Evolutionary conservation across 2,329 filamentous ascomycete species (phyloP).

Genomic region (Penicillium sp.): DNA sequence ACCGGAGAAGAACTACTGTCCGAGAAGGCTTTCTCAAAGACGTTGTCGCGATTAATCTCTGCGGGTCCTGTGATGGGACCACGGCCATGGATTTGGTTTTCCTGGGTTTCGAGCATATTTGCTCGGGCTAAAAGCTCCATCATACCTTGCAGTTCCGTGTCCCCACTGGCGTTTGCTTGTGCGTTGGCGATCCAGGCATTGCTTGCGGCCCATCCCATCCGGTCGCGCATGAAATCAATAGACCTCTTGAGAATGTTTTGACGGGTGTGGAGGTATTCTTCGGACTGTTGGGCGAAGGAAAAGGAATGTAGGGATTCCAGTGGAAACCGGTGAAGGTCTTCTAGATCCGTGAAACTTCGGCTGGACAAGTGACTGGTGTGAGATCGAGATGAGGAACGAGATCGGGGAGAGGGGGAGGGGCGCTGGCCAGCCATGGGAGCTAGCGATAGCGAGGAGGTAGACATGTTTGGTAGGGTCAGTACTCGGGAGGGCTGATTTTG

Average conservation of each 20-base stretch:
- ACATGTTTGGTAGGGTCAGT: constrained; percentile 63
- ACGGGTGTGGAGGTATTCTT: constrained; percentile 84
- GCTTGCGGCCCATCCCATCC: constrained; percentile 74
- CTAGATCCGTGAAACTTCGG: constrained; percentile 68
- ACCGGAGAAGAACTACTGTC: constrained; percentile 30
- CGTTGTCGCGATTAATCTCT: constrained; percentile 67
- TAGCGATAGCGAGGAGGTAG: constrained; percentile 65
- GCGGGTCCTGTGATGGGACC: constrained; percentile 81
- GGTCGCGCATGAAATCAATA: constrained; percentile 94
- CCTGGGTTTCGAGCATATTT: constrained; percentile 67
- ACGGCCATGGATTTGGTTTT: constrained; percentile 44
- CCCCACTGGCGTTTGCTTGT: constrained; percentile 76
- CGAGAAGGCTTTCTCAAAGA: constrained; percentile 81
- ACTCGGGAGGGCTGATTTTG: constrained; percentile 71
- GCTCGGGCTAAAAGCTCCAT: constrained; percentile 81
- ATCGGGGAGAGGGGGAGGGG: constrained; percentile 68
- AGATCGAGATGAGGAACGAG: constrained; percentile 56
- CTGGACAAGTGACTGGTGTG: constrained; percentile 57
- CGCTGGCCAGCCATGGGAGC: constrained; percentile 59
- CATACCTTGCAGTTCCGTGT: constrained; percentile 85
- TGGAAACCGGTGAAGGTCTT: constrained; percentile 89
- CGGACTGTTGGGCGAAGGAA: constrained; percentile 93
- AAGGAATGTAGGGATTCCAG: constrained; percentile 97
- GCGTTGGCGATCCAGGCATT: constrained; percentile 76
- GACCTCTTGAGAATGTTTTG: constrained; percentile 92